Evolutionary conservation across 1,284 basidiomycete genomes (phyloP).

Genomic region (Apiotrichum sp.): DNA sequence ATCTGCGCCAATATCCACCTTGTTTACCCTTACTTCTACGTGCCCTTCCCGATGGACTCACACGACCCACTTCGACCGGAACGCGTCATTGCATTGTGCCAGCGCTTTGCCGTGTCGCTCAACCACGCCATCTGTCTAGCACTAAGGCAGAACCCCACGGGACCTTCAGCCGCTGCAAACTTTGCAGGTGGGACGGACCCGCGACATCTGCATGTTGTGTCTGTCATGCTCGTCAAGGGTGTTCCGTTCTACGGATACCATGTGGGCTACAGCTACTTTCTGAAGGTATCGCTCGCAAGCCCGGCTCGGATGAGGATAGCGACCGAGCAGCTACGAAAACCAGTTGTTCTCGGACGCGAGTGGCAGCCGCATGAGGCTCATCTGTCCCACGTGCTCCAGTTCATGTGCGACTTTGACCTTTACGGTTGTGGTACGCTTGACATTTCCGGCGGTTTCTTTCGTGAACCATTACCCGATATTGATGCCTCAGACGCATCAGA

Average conservation of each 20-base stretch:
- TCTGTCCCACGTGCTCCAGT: conserved; percentile 81
- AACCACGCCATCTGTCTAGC: conserved; percentile 46
- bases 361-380: conserved; percentile 85
- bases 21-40: conserved; percentile 54
- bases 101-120: conserved; percentile 41
- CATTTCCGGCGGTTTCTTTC: conserved; percentile 50
- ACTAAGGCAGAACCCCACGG: conserved; percentile 40
- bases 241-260: conserved; percentile 94
- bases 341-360: conserved; percentile 68
- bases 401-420: conserved; percentile 90
- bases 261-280: conserved; percentile 74
- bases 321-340: conserved; percentile 69
- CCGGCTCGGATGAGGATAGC: conserved; percentile 64
- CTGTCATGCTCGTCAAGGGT: conserved; percentile 85
- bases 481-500: not conserved
- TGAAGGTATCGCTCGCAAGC: conserved; percentile 77
- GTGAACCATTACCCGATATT: conserved; percentile 49
- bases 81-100: conserved; percentile 42
- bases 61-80: conserved; percentile 41
- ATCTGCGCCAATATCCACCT: conserved; percentile 87
- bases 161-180: conserved; percentile 18
- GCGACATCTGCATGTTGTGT: conserved; percentile 50
- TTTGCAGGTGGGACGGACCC: conserved; percentile 40
- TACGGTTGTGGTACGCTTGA: conserved; percentile 92
- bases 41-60: conserved; percentile 52